A percentile compares a stretch with the other conserved stretches of the same genome.
Conservation (phyloP, 75 land plant genomes). For the Pinus albicaulis region DNA sequence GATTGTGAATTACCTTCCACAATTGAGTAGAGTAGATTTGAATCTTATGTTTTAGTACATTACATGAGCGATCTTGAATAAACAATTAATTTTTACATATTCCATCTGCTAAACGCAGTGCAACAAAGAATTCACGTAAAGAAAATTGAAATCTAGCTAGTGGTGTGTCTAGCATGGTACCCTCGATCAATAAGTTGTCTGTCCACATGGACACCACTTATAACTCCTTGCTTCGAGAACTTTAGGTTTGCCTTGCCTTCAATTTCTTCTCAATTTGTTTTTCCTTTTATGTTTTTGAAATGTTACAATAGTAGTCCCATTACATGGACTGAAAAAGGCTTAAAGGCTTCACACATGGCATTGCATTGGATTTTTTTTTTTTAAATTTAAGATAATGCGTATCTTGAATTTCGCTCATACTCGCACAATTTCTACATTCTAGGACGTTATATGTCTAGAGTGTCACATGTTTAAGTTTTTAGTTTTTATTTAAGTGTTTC, state of each 20-base stretch:
- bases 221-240: conserved; percentile 62
- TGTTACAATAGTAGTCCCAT: too few species aligned
- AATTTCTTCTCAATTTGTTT: neutral
- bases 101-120: too few species aligned
- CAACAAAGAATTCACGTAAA: too few species aligned
- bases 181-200: neutral
- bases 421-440: neutral
- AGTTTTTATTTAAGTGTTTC: too few species aligned
- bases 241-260: conserved; percentile 42
- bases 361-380: neutral
- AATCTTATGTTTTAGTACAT: too few species aligned
- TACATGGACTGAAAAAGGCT: neutral
- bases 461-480: too few species aligned
- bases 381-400: neutral
- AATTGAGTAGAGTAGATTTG: too few species aligned
- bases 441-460: too few species aligned
- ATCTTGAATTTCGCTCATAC: neutral
- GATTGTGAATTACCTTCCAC: too few species aligned
- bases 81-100: too few species aligned
- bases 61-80: too few species aligned
- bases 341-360: neutral
- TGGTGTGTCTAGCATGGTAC: neutral
- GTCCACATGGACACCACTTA: conserved; percentile 37
- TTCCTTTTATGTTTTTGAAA: neutral
- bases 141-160: neutral